Evolutionary conservation across 768 basidiomycete genomes (phyloP).

Genomic region (Gelatoporia subvermispora): DNA sequence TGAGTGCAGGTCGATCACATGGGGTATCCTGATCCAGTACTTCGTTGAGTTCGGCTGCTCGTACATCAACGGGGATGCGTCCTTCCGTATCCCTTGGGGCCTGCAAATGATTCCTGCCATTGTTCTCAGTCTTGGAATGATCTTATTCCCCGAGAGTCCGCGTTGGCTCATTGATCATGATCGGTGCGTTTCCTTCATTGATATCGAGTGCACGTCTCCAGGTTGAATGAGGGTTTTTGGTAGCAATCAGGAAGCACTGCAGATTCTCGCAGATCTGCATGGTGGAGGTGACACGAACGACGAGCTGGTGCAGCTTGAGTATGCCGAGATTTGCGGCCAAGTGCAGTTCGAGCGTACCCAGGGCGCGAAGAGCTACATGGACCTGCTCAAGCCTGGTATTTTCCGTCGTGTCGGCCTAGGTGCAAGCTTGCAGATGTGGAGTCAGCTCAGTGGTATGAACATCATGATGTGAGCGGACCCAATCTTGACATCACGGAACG

Average conservation of each 20-base stretch:
- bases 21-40: slow-evolving; percentile 75
- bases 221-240: background rate
- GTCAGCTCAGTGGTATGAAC: slow-evolving; percentile 73
- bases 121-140: slow-evolving; percentile 63
- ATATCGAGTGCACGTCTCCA: background rate
- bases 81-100: slow-evolving; percentile 79
- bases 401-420: slow-evolving; percentile 70
- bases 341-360: slow-evolving; percentile 58
- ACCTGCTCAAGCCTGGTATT: slow-evolving; percentile 62
- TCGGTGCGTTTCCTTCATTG: slow-evolving; percentile 28
- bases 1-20: slow-evolving; percentile 46
- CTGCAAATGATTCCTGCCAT: slow-evolving; percentile 77
- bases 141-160: slow-evolving; percentile 59
- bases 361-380: slow-evolving; percentile 66
- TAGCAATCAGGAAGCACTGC: slow-evolving; percentile 58
- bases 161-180: slow-evolving; percentile 66
- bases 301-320: slow-evolving; percentile 66
- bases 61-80: slow-evolving; percentile 62
- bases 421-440: slow-evolving; percentile 74
- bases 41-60: slow-evolving; percentile 75
- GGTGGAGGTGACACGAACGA: slow-evolving; percentile 54
- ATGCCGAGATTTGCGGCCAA: slow-evolving; percentile 56
- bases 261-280: slow-evolving; percentile 73
- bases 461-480: slow-evolving; percentile 71
- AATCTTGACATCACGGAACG: background rate